Percentiles rank a stretch among this genome's conserved stretches.
Conservation (phyloP, 208 protist species). For the Leishmania major region DNA sequence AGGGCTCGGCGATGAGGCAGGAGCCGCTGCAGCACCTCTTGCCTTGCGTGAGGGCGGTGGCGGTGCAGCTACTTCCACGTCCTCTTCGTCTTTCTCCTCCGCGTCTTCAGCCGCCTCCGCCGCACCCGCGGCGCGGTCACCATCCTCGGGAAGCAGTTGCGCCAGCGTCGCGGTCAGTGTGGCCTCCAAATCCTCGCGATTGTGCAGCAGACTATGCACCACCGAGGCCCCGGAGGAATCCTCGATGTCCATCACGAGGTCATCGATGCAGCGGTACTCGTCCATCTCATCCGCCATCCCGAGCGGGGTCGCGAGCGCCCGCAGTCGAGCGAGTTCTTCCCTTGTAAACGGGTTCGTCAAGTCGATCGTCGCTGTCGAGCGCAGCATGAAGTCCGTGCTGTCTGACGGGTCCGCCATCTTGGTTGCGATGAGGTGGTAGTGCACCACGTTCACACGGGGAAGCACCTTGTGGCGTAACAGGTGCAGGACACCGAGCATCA, state of each 20-base stretch:
- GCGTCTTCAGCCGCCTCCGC: slow-evolving; percentile 39
- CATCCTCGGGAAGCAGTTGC: slow-evolving; percentile 79
- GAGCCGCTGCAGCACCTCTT: not conserved
- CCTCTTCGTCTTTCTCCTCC: slow-evolving; percentile 17
- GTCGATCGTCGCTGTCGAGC: slow-evolving; percentile 63
- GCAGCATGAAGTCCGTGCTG: slow-evolving; percentile 28
- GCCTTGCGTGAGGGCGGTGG: not conserved
- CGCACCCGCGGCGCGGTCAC: slow-evolving; percentile 25
- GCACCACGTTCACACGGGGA: slow-evolving; percentile 69
- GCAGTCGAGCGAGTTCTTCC: slow-evolving; percentile 52
- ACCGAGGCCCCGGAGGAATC: slow-evolving; percentile 54
- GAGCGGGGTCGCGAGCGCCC: slow-evolving; percentile 67
- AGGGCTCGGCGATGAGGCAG: not conserved
- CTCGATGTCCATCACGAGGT: slow-evolving; percentile 71
- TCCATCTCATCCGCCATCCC: slow-evolving; percentile 62
- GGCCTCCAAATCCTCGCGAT: slow-evolving; percentile 80
- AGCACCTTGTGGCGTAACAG: slow-evolving; percentile 58
- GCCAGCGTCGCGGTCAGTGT: slow-evolving; percentile 83
- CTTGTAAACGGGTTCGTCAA: slow-evolving; percentile 64
- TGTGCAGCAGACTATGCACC: slow-evolving; percentile 77
- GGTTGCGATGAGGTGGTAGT: slow-evolving; percentile 86
- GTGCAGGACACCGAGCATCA: slow-evolving; percentile 81
- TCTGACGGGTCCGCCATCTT: slow-evolving; percentile 35
- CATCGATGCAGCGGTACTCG: slow-evolving; percentile 64
- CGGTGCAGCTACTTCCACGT: slow-evolving; percentile 11